Evolutionary conservation across 163 green algal genomes (phyloP), one percentile per base, ranked within the genome.

Genomic region (Chloromonas sp.): DNA sequence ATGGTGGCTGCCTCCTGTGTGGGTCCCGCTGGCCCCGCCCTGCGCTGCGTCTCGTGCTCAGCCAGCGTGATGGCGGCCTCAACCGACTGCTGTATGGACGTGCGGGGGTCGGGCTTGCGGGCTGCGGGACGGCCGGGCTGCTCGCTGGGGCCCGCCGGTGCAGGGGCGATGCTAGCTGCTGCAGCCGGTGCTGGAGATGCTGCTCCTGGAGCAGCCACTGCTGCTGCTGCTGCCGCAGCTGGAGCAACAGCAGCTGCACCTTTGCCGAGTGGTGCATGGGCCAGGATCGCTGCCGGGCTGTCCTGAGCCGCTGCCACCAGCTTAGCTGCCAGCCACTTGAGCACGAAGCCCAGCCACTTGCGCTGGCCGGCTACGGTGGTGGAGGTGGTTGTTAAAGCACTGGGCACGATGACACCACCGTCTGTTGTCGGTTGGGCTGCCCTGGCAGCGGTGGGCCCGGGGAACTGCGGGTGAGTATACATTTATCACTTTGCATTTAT

Each of bases 341-440:
- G 85, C 58, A 88, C 82, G 78, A 86, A 83, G 80, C 82, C 83
- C 57, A 88, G 58, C 85, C 85, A 88, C 61, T 83, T 82, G 78
- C 85, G 85, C 71, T 84, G 82, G 14, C 66, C 71, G 1, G 3
- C 0, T 2, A 70, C 66, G 66, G 5, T 11, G 11, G 66, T 74
- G 5, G 66, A 74, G 5, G 66, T 11, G 5, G 66, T 74, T 74
- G 66, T 11, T 74, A 11, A 11, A 74, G 66, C 66, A 11, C 11
- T 74, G 66, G 66, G 5, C 5, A 11, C 66, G 66, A 15, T 74
- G 66, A 11, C 66, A 11, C 5, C 66, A 11, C 5, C 66, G 66
- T 11, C 66, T 74, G 5, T 11, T 5, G 11, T 74, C 5, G 5
- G 66, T 36, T 36, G 36, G 36, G 36, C 36, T 36, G 36, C 36